phyloP scores from a whole-genome alignment of 805 yeast species.

The Pichia manshurica region DNA sequence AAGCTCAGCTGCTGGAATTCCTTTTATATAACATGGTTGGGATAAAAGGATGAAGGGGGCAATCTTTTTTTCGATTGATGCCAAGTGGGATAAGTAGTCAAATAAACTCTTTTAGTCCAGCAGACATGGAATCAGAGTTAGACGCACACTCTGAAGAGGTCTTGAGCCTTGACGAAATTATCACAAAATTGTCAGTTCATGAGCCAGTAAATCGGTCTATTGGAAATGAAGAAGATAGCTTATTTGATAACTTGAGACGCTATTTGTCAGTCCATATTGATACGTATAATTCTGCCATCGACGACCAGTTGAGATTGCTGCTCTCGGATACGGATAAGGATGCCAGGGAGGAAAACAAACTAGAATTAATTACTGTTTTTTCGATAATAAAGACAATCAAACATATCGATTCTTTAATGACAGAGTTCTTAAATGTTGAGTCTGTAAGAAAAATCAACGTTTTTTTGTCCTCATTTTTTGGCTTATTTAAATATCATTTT shows the following conservation, averaged over 20 bases:
- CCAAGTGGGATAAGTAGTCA: too few species aligned
- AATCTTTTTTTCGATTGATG: too few species aligned
- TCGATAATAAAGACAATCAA: slow-evolving; percentile 19
- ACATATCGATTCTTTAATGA: slow-evolving; percentile 14
- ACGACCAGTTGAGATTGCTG: background rate
- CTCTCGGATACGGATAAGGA: background rate
- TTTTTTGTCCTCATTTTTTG: slow-evolving; percentile 16
- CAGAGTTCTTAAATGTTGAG: slow-evolving; percentile 12
- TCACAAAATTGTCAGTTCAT: background rate
- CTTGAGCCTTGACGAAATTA: background rate
- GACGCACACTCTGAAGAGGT: background rate
- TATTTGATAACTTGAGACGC: background rate
- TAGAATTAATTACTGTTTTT: slow-evolving; percentile 25
- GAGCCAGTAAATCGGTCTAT: background rate
- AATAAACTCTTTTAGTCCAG: too few species aligned
- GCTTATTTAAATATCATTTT: slow-evolving; percentile 25
- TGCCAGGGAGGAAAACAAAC: slow-evolving; percentile 14
- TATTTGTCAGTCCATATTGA: background rate
- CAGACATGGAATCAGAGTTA: background rate
- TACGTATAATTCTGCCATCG: background rate
- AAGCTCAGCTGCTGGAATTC: slow-evolving; percentile 1
- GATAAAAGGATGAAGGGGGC: too few species aligned
- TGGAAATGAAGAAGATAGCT: background rate
- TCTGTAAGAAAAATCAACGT: slow-evolving; percentile 14
- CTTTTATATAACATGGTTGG: too few species aligned